These are phyloP conservation scores for Chamaenerion angustifolium DNA, from an alignment of 345 rosid species.

Conservation along the genomic window DNA sequence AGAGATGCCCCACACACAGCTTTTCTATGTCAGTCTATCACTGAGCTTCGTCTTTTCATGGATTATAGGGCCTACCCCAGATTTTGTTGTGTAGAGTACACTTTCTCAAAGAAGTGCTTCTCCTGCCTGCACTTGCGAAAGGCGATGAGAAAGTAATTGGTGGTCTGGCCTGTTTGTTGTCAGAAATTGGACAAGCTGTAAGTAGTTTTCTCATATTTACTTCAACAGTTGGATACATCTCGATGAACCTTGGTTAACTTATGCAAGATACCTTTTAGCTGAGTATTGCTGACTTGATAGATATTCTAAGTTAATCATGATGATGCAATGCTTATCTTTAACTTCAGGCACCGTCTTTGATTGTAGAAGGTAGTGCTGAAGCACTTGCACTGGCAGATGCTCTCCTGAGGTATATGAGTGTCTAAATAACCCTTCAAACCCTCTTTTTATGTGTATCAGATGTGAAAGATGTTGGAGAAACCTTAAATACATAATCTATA, in stretches of 20 bases:
- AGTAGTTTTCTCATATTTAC: constrained; percentile 13
- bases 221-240: too few relatives aligned
- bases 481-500: too few relatives aligned
- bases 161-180: constrained; percentile 82
- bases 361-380: constrained; percentile 74
- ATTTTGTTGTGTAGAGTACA: constrained; percentile 64
- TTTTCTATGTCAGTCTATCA: constrained; percentile 1
- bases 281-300: too few relatives aligned
- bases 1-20: background rate
- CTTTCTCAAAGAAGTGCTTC: constrained; percentile 65
- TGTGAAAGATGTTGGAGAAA: background rate
- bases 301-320: too few relatives aligned
- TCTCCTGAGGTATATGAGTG: constrained; percentile 46
- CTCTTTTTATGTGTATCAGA: constrained; percentile 1
- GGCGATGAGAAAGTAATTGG: constrained; percentile 62
- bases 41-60: constrained; percentile 11
- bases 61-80: constrained; percentile 71
- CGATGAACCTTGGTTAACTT: too few relatives aligned
- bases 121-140: constrained; percentile 59
- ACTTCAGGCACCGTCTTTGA: constrained; percentile 70
- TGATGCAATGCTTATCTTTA: background rate
- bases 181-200: constrained; percentile 96
- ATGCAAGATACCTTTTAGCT: too few relatives aligned
- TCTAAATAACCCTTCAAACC: background rate
- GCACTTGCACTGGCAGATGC: constrained; percentile 64